Base-by-base conservation (phyloP, 1,139 yeast species). In the Sugiyamaella pinicola region DNA sequence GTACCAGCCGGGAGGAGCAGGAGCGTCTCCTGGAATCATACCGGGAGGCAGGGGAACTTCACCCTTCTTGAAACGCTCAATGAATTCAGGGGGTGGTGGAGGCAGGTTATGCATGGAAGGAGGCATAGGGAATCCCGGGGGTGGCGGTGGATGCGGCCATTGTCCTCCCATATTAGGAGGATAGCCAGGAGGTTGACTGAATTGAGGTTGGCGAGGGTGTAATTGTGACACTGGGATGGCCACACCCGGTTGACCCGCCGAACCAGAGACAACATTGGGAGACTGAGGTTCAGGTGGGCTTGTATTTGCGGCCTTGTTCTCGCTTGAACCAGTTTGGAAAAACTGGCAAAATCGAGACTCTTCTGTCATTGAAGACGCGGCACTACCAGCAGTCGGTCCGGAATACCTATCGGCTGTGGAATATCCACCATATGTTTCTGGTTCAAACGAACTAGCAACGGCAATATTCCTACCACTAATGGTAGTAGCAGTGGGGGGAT, bases 71-170 rank as follows among this genome's bases (percentile, higher is more conserved):
- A 55, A 40, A 44, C 50, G 35, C 22, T 55, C 53, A 17, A 54
- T 22, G 17, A 55, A 47, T 21, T 55, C 58, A 10, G 58, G 58
- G 18, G 56, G 56, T 12, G 54, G 56, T 24, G 54, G 54, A 15
- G 55, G 53, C n/a, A 51, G 37, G 15, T 51, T 38, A 28, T 46
- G 49, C 37, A 45, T 10, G 22, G 31, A n/a, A 24, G 33, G 33
- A 24, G 44, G 44, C n/a, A 28, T 6, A 15, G 49, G 48, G 42
- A 41, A 49, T 35, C 54, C 54, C 19, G 51, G 41, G 19, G 50
- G 48, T 13, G 39, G 41, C 19, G 51, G 48, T 33, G 49, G 52
- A 31, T 37, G 55, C 19, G 53, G 55, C 52, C 54, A 50, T 39
- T 44, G 51, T 35, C 45, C 55, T 31, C 47, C 55, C 26, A 38